Base-by-base conservation (phyloP, 1,139 yeast genomes). In the Wickerhamiella pararugosa region DNA sequence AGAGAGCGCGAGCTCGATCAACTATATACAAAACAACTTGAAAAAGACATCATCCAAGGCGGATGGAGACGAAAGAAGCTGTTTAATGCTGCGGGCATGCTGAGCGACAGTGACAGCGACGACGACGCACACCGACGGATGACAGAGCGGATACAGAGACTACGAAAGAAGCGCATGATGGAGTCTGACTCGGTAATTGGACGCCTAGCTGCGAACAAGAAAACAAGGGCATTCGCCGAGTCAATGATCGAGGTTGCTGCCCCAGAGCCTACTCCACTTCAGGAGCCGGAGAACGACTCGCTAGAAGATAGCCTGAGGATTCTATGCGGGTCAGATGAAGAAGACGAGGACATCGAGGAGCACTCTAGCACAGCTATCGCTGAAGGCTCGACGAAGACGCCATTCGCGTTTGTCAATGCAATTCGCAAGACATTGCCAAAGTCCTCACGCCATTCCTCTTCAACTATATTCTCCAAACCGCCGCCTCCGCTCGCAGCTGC, bases 31-130 rank as follows among this genome's bases (percentile, higher is more conserved):
- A 33, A 33, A 8, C 9, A 9, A n/a, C 28, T 38, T n/a, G 33
- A 36, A 21, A 26, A 27, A 7, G 34, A 38, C 25, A 25, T 38
- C 11, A 27, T 32, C 11, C 26, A 28, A 10, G 41, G 41, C 9
- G 41, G 36, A 6, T 38, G 41, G 41, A 32, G 36, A 27, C 11
- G 26, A 25, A 32, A 28, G 10, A 27, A 38, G 32, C 41, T 38
- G 26, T 32, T 32, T 5, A 33, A 33, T 9, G 36, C 32, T 25
- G 9, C 32, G 6, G 41, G 41, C 11, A 38, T 38, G 41, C 41
- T 38, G 7, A 33, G 34, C 9, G 39, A 36, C 34, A n/a, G n/a
- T 25, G 41, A 38, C 9, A 33, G 33, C 10, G 34, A n/a, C 5
- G 34, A 25, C 8, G 29, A 9, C 27, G 26, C 10, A 25, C 11